These are phyloP conservation scores for Boletus fagicola DNA, from an alignment of 768 basidiomycete species.

Conservation along the genomic window DNA sequence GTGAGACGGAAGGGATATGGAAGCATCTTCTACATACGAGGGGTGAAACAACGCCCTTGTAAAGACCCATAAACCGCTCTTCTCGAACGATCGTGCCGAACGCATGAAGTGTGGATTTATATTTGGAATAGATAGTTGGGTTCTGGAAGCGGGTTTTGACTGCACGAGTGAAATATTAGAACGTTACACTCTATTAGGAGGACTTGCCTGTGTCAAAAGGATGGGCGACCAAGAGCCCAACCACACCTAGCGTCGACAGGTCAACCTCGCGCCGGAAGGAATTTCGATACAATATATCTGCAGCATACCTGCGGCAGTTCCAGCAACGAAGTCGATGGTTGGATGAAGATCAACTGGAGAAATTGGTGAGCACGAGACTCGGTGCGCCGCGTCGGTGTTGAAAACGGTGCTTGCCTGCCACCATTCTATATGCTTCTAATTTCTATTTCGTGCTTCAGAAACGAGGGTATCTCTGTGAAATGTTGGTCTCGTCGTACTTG, in stretches of 20 bases:
- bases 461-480: background rate
- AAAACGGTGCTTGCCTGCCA: conserved; percentile 16
- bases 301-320: conserved; percentile 59
- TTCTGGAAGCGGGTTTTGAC: conserved; percentile 84
- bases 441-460: background rate
- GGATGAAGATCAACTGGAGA: conserved; percentile 46
- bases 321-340: conserved; percentile 74
- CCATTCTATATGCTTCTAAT: conserved; percentile 11
- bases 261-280: background rate
- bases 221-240: conserved; percentile 67
- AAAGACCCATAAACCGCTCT: conserved; percentile 66
- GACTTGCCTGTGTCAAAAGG: conserved; percentile 69
- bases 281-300: too few species aligned
- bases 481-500: background rate
- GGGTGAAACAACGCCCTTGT: conserved; percentile 77
- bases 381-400: background rate
- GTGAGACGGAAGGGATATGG: background rate
- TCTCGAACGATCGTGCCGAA: conserved; percentile 66
- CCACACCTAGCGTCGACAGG: conserved; percentile 43
- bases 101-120: conserved; percentile 64
- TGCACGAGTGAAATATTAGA: conserved; percentile 23
- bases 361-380: conserved; percentile 2
- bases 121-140: conserved; percentile 53
- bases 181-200: background rate
- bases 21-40: conserved; percentile 47